These are phyloP conservation scores for Macrophomina tecta DNA, from an alignment of 2,329 filamentous ascomycete genomes.

Conservation along the genomic window DNA sequence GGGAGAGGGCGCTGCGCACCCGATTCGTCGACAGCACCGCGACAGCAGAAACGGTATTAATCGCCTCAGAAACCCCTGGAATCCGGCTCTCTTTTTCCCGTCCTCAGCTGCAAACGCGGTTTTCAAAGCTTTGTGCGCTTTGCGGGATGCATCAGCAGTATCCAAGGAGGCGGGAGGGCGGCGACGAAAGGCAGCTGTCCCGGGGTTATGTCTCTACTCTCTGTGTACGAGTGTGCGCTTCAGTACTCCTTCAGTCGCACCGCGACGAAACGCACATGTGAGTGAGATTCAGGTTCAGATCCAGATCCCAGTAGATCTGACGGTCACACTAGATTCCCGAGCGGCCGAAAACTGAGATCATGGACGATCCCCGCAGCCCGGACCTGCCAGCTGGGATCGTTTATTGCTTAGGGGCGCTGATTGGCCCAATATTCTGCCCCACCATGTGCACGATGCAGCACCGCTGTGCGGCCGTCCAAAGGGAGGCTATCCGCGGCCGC, in stretches of 20 bases:
- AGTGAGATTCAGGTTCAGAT: slow-evolving; percentile 15
- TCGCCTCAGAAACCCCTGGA: slow-evolving; percentile 8
- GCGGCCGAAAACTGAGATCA: slow-evolving; percentile 18
- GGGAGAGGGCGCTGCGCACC: slow-evolving; percentile 16
- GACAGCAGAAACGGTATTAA: slow-evolving; percentile 6
- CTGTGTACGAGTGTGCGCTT: background rate
- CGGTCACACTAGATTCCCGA: slow-evolving; percentile 24
- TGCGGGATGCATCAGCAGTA: background rate
- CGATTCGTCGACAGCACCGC: slow-evolving; percentile 7
- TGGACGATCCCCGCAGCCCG: slow-evolving; percentile 21
- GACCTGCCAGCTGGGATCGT: slow-evolving; percentile 12
- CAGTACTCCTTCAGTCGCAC: background rate
- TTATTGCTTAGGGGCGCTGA: slow-evolving; percentile 10
- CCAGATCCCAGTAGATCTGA: slow-evolving; percentile 19
- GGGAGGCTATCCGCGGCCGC: too few species aligned
- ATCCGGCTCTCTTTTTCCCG: background rate
- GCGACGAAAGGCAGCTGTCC: background rate
- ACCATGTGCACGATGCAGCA: background rate
- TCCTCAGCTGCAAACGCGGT: background rate
- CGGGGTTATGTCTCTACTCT: background rate
- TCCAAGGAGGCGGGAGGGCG: background rate
- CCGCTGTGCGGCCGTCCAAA: background rate
- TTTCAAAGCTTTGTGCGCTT: background rate
- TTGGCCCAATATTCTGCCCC: background rate
- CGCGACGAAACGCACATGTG: slow-evolving; percentile 1